These are phyloP conservation scores for Batrachochytrium dendrobatidis DNA, from an alignment of 371 early-diverging fungal species.

Conservation along the genomic window DNA sequence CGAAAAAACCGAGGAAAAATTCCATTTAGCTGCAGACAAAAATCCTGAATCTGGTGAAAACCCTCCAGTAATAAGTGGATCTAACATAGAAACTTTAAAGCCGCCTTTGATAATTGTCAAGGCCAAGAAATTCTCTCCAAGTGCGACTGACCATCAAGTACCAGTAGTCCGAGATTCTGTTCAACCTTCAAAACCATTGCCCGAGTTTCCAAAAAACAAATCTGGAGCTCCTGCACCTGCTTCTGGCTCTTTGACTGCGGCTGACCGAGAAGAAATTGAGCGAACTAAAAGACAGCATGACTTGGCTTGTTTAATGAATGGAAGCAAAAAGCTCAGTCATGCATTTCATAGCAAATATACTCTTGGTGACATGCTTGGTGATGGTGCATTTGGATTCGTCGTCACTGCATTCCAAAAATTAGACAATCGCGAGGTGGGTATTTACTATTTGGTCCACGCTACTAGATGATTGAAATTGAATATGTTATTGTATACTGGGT, in stretches of 20 bases:
- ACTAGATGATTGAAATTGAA: not conserved
- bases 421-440: conserved; percentile 19
- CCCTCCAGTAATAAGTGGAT: no score
- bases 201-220: not conserved
- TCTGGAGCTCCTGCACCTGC: not conserved
- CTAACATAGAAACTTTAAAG: no score
- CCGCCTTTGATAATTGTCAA: no score
- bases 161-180: no score
- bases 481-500: not conserved
- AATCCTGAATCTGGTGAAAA: no score
- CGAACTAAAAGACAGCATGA: conserved; percentile 12
- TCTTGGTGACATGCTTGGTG: conserved; percentile 33
- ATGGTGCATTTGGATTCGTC: conserved; percentile 47
- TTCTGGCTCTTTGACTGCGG: conserved; percentile 1
- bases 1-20: no score
- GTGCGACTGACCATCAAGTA: no score
- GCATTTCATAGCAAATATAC: conserved; percentile 21
- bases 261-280: conserved; percentile 4
- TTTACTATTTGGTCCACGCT: not conserved
- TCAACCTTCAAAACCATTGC: not conserved
- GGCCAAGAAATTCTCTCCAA: no score
- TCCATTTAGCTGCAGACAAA: no score
- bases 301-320: conserved; percentile 18
- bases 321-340: conserved; percentile 8
- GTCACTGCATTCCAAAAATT: conserved; percentile 20